Base-by-base conservation (phyloP, 75 land plant genomes). In the Gnetum montanum region DNA sequence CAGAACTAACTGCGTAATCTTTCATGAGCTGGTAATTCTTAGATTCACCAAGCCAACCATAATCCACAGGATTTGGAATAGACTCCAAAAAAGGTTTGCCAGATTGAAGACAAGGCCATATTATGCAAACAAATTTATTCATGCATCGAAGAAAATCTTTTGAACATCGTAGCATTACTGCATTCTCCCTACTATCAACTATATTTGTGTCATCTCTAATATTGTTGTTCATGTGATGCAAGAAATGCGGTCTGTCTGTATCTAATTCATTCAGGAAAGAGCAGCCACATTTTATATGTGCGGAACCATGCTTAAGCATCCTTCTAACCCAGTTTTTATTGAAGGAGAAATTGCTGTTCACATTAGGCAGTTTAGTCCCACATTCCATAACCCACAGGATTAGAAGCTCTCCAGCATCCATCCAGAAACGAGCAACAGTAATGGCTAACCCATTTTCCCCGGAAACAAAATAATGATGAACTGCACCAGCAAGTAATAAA, bases 401-500 rank as follows among this genome's bases (percentile, higher is more conserved):
- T 19, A 68, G 47, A 19, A 69, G 46, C 51, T 72, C 75, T 43
- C 72, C 75, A 24, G 75, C 68, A 52, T 46, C 56, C 53, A 54
- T 36, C 71, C 74, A 71, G 52, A 60, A 63, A 31, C 73, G 66
- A 23, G 65, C 70, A 26, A 54, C 55, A 20, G 64, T 51, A 35
- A 66, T 64, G 31, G 71, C 49, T 22, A 77, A 48, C 53, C 71
- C 68, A 35, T 70, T 24, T 18, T 72, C 81, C 12, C 63, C 41
- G 31, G 49, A 55, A 28, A 34, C 22, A 33, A 68, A 72, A 13
- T 72, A 55, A 51, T 50, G 51, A 29, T 78, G 66, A 34, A 69
- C 49, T 3, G 55, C 71, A 50, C 68, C 71, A 11, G 81, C 76
- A 45, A 64, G 81, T 46, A 78, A 28, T 29, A 78, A 65, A 3